Evolutionary conservation across 805 yeast species (phyloP), one percentile per base, ranked within the genome.

Genomic region (Nakazawaea ambrosiae): DNA sequence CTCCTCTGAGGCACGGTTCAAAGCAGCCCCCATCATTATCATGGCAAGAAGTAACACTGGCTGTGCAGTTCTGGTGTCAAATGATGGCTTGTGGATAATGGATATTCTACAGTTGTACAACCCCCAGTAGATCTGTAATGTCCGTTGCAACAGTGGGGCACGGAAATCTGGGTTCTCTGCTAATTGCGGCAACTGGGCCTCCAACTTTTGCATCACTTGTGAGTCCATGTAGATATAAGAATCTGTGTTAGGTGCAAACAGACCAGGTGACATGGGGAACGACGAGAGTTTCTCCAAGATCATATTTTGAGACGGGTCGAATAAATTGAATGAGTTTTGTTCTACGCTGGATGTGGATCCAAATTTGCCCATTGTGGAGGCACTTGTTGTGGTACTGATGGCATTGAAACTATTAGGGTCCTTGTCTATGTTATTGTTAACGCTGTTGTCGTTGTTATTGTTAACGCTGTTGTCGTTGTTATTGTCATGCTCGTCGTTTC

Each of bases 71-170:
- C 57, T 52, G 1, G 81, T 70, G 28, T 59, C 61, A 43, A 79
- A 80, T 4, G 83, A 68, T 3, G 81, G 78, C 35, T 63, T 61
- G 50, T 78, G 86, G 19, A 79, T 54, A 27, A 78, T 61, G 2
- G 82, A 70, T 42, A 72, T 74, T 45, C 77, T 73, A 0, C 77
- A 73, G 48, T 78, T 81, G 48, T 75, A 77, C 11, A 67, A 63
- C 26, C 58, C 56, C 86, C 86, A 79, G 50, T 75, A 79, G 1
- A 57, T 56, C 27, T 51, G 44, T 17, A 61, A 43, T 2, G 56
- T 43, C 29, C 49, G 50, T 36, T 57, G 58, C 10, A 60, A 37
- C 44, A 54, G 59, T 3, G 34, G 16, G 22, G 38, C 42, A 7
- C 53, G 46, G 37, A 58, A 60, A 42, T 61, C 63, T 3, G 50